These are phyloP conservation scores for Gossypium ekmanianum DNA, from an alignment of 345 rosid species.

Conservation along the genomic window DNA sequence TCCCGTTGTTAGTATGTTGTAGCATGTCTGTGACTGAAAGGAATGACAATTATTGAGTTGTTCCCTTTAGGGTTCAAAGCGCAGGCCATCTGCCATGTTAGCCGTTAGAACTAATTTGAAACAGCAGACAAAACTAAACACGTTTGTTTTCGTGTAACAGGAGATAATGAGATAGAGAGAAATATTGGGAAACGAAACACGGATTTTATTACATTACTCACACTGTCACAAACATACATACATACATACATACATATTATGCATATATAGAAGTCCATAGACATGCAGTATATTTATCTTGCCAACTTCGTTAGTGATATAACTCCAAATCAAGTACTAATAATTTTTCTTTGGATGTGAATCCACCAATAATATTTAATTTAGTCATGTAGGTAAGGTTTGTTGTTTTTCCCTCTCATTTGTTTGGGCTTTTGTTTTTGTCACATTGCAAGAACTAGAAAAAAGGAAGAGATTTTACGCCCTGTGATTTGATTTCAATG, in stretches of 20 bases:
- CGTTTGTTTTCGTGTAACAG: not conserved
- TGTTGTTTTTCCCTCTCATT: not conserved
- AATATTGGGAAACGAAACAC: not conserved
- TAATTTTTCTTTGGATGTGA: not conserved
- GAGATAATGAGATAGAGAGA: not conserved
- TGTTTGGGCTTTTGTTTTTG: not conserved
- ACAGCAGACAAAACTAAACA: slow-evolving; percentile 1
- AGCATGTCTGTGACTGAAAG: slow-evolving; percentile 13
- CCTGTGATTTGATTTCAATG: not conserved
- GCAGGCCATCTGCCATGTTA: not conserved
- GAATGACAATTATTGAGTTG: slow-evolving; percentile 9
- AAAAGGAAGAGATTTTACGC: not conserved
- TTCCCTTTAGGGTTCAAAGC: not conserved
- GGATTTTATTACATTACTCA: not conserved
- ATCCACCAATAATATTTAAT: not conserved
- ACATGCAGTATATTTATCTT: not conserved
- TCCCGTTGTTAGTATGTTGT: slow-evolving; percentile 8
- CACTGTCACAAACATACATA: not conserved
- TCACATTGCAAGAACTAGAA: not conserved
- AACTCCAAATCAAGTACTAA: not conserved
- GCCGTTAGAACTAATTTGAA: not conserved
- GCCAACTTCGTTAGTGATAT: not conserved
- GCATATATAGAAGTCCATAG: not conserved
- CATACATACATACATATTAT: not conserved
- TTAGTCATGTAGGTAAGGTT: not conserved